Evolutionary conservation across 2,329 filamentous ascomycete genomes (phyloP).

Genomic region (Fusarium guadeloupense): DNA sequence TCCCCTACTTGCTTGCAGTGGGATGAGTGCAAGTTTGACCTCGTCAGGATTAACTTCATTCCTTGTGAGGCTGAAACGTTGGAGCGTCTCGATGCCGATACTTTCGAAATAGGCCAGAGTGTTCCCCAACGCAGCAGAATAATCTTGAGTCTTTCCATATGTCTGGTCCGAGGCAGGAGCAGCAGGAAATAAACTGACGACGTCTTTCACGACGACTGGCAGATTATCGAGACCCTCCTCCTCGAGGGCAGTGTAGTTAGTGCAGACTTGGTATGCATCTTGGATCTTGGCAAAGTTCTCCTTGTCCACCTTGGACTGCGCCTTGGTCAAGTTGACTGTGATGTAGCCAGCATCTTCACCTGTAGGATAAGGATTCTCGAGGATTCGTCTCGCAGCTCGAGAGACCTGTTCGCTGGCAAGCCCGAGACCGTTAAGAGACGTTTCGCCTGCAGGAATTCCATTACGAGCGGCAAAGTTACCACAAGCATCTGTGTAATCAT

Average conservation of each 20-base stretch:
- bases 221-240: slow-evolving; percentile 66
- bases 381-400: slow-evolving; percentile 34
- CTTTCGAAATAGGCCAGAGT: slow-evolving; percentile 15
- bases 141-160: neutral
- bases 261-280: slow-evolving; percentile 70
- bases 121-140: slow-evolving; percentile 12
- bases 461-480: slow-evolving; percentile 72
- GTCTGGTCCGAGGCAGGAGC: neutral
- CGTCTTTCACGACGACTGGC: slow-evolving; percentile 57
- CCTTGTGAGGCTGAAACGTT: neutral
- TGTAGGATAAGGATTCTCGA: slow-evolving; percentile 64
- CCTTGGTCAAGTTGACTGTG: slow-evolving; percentile 25
- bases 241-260: slow-evolving; percentile 67
- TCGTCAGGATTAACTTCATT: neutral
- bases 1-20: neutral
- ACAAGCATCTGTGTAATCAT: slow-evolving; percentile 59
- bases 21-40: neutral
- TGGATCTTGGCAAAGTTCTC: slow-evolving; percentile 74
- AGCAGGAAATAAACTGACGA: slow-evolving; percentile 10
- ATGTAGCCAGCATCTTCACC: slow-evolving; percentile 49
- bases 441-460: slow-evolving; percentile 72
- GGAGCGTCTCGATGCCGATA: slow-evolving; percentile 12
- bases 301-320: slow-evolving; percentile 58
- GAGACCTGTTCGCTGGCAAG: neutral
- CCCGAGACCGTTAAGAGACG: neutral